These are phyloP conservation scores for Tricholoma bakamatsutake DNA, from an alignment of 768 basidiomycete species.

Conservation along the genomic window DNA sequence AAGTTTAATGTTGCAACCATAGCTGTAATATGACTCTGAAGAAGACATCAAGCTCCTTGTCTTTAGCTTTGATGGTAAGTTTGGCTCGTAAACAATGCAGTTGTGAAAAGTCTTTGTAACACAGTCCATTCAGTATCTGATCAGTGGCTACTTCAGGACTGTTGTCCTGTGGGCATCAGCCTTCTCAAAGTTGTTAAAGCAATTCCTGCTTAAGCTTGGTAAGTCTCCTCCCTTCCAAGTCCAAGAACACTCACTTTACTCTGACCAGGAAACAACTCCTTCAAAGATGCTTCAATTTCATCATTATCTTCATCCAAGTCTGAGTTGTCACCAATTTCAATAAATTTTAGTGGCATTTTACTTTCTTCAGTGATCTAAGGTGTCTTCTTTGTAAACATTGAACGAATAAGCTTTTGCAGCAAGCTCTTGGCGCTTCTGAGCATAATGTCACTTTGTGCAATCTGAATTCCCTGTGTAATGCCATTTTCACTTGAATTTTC, in stretches of 20 bases:
- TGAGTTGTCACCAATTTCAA: not conserved
- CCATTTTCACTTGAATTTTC: slow-evolving; percentile 2
- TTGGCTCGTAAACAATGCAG: slow-evolving; percentile 12
- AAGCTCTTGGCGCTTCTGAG: slow-evolving; percentile 4
- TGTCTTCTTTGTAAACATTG: slow-evolving; percentile 7
- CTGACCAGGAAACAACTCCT: not conserved
- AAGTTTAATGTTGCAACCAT: too few relatives aligned
- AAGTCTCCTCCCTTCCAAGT: not conserved
- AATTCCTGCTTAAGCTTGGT: not conserved
- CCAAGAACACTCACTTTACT: not conserved
- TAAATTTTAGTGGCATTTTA: not conserved
- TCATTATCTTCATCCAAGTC: not conserved
- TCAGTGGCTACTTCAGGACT: too few relatives aligned
- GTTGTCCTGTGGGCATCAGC: too few relatives aligned
- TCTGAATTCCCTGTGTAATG: slow-evolving; percentile 12
- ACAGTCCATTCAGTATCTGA: slow-evolving; percentile 5
- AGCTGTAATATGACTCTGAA: slow-evolving; percentile 19
- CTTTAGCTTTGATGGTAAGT: slow-evolving; percentile 15
- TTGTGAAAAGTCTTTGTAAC: slow-evolving; percentile 15
- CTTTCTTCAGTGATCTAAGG: not conserved
- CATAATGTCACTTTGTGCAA: slow-evolving; percentile 5
- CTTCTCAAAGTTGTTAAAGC: not conserved
- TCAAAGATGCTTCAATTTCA: not conserved
- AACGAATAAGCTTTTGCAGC: slow-evolving; percentile 1
- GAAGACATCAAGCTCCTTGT: slow-evolving; percentile 26